Conservation (phyloP, 2,329 filamentous ascomycete genomes). For the Fusarium anthophilum region DNA sequence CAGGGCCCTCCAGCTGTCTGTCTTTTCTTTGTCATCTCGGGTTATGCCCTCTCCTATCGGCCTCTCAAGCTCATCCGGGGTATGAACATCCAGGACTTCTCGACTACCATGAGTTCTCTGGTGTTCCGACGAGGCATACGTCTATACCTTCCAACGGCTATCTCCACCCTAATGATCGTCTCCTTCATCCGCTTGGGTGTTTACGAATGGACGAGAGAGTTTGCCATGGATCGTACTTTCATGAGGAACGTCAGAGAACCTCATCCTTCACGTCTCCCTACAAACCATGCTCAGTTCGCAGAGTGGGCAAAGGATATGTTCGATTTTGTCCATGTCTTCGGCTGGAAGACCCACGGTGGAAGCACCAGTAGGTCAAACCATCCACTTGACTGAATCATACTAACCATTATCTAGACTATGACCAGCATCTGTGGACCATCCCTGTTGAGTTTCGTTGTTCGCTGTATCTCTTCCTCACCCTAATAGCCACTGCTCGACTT, state of each 20-base stretch:
- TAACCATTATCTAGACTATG: constrained; percentile 51
- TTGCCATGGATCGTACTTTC: constrained; percentile 54
- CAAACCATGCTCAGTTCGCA: constrained; percentile 51
- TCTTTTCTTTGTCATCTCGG: constrained; percentile 70
- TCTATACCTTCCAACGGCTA: constrained; percentile 60
- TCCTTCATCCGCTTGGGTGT: constrained; percentile 55
- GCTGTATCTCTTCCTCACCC: constrained; percentile 64
- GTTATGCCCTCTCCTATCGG: constrained; percentile 66
- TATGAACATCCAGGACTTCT: constrained; percentile 51
- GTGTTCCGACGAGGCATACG: constrained; percentile 62
- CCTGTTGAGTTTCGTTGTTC: constrained; percentile 69
- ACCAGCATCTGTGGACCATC: constrained; percentile 71
- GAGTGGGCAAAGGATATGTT: constrained; percentile 61
- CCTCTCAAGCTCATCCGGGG: constrained; percentile 58
- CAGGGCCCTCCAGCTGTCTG: constrained; percentile 66
- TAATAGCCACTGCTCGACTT: constrained; percentile 60
- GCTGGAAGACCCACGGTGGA: constrained; percentile 59
- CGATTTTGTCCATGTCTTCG: constrained; percentile 61
- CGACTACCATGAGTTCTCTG: constrained; percentile 58
- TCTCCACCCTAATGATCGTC: constrained; percentile 60
- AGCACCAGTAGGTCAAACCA: constrained; percentile 50
- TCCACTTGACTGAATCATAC: not conserved
- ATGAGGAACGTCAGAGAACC: constrained; percentile 61
- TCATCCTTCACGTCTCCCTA: constrained; percentile 54
- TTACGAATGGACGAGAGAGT: constrained; percentile 60